Evolutionary conservation across 192 early-diverging fungal species (phyloP).

Genomic region (Linnemannia hyalina): DNA sequence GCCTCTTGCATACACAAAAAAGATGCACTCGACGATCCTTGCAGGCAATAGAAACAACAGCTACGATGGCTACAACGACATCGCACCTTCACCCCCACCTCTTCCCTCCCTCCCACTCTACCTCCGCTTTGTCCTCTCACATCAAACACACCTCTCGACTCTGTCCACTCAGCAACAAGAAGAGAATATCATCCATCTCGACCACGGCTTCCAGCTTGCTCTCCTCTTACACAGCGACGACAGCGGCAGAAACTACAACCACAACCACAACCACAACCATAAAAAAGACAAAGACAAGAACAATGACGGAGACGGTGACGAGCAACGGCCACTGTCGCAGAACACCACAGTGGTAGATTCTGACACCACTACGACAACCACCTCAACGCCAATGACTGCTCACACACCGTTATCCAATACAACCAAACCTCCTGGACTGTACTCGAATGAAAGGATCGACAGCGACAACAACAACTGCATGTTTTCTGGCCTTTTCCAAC

Average conservation of each 20-base stretch:
- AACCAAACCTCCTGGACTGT: background rate
- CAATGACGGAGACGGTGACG: no score
- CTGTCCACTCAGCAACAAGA: background rate
- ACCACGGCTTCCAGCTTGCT: background rate
- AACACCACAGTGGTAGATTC: no score
- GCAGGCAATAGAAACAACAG: background rate
- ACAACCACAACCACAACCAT: background rate
- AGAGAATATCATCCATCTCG: background rate
- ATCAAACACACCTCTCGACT: background rate
- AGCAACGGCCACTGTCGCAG: no score
- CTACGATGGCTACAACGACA: background rate
- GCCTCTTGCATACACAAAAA: background rate
- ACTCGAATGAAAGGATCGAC: background rate
- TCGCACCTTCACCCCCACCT: background rate
- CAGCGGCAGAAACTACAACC: background rate
- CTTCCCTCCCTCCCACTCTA: background rate
- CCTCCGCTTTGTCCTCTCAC: background rate
- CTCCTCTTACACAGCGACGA: background rate
- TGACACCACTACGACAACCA: background rate
- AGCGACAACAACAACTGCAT: background rate
- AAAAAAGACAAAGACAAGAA: background rate
- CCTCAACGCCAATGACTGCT: background rate
- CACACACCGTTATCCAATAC: background rate
- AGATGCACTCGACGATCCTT: background rate
- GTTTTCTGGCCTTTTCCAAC: background rate